A percentile compares a stretch with the other conserved stretches of the same genome.
phyloP scores from a whole-genome alignment of 768 basidiomycete genomes.

The Solioccasus polychromus region DNA sequence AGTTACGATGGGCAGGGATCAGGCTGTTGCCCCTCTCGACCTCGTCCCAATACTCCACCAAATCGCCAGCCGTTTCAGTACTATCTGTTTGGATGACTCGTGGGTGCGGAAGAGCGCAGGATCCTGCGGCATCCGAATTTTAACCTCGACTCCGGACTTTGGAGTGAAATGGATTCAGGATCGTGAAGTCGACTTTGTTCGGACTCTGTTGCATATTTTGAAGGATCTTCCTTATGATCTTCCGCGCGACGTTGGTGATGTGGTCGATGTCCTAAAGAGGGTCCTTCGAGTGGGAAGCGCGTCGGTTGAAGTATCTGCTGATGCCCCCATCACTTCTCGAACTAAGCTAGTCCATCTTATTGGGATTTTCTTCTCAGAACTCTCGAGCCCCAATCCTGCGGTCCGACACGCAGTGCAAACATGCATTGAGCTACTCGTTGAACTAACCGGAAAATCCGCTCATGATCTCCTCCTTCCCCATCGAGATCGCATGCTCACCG shows the following conservation, averaged over 20 bases:
- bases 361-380: slow-evolving; percentile 83
- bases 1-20: slow-evolving; percentile 49
- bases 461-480: slow-evolving; percentile 80
- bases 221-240: slow-evolving; percentile 93
- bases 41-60: slow-evolving; percentile 72
- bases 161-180: slow-evolving; percentile 79
- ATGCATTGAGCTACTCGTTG: slow-evolving; percentile 75
- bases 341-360: slow-evolving; percentile 66
- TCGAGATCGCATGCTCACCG: slow-evolving; percentile 81
- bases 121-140: slow-evolving; percentile 78
- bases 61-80: slow-evolving; percentile 77
- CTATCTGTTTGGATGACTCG: slow-evolving; percentile 86
- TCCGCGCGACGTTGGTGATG: slow-evolving; percentile 75
- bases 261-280: slow-evolving; percentile 69
- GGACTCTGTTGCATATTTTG: slow-evolving; percentile 85
- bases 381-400: slow-evolving; percentile 80
- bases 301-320: slow-evolving; percentile 44
- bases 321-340: slow-evolving; percentile 41
- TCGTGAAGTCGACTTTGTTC: slow-evolving; percentile 85
- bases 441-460: slow-evolving; percentile 66
- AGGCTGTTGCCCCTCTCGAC: slow-evolving; percentile 49
- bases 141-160: slow-evolving; percentile 68
- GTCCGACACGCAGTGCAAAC: slow-evolving; percentile 83
- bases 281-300: slow-evolving; percentile 62
- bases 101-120: slow-evolving; percentile 92